Percentiles rank a stretch among this genome's conserved stretches.
These are phyloP conservation scores for Candida easanensis DNA, from an alignment of 805 yeast genomes.

Conservation along the genomic window DNA sequence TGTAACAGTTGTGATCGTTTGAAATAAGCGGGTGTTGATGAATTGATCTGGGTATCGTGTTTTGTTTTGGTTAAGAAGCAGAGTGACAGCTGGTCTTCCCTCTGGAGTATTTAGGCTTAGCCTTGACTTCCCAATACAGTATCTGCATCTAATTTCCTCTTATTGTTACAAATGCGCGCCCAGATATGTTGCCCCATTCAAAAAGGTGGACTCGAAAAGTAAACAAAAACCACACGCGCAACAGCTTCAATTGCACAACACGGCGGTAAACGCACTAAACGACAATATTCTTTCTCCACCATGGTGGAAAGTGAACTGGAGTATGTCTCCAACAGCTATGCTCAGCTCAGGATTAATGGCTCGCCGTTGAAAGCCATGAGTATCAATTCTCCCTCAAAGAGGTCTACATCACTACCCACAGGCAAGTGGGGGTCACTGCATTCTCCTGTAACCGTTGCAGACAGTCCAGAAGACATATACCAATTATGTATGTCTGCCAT, in stretches of 20 bases:
- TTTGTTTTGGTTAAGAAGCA: too few relatives aligned
- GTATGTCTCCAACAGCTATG: constrained; percentile 23
- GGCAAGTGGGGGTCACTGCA: not conserved
- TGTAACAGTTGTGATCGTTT: too few relatives aligned
- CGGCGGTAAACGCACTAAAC: not conserved
- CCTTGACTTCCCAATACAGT: constrained; percentile 17
- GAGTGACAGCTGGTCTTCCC: not conserved
- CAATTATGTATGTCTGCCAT: constrained; percentile 24
- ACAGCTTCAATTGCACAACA: not conserved
- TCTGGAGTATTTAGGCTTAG: not conserved
- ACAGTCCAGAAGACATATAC: constrained; percentile 17
- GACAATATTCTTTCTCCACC: not conserved
- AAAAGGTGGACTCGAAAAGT: constrained; percentile 3
- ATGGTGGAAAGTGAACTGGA: constrained; percentile 24
- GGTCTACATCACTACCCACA: constrained; percentile 7
- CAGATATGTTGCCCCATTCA: not conserved
- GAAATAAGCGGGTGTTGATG: too few relatives aligned
- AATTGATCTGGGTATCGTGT: too few relatives aligned
- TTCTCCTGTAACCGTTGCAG: constrained; percentile 1
- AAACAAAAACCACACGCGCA: constrained; percentile 2
- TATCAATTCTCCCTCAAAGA: constrained; percentile 24
- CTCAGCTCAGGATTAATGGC: constrained; percentile 20
- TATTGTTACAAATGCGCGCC: not conserved
- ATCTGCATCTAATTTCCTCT: not conserved
- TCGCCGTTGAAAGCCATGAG: constrained; percentile 23